phyloP scores from a whole-genome alignment of 2,329 filamentous ascomycete genomes.

The Endocalyx cinctus region DNA sequence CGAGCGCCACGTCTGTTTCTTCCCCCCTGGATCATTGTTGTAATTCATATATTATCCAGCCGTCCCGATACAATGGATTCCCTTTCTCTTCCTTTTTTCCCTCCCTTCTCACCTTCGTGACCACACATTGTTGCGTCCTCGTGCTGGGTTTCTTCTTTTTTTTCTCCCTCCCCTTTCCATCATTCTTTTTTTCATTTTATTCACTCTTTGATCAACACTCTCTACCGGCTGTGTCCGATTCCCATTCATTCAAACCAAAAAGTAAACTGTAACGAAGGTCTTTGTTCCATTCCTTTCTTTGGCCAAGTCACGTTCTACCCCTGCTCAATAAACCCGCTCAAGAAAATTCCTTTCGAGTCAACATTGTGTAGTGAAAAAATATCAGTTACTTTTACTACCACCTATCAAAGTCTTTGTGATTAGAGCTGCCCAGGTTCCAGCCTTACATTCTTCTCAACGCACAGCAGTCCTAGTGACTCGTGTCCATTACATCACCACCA shows the following conservation, averaged over 20 bases:
- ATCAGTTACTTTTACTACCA: not conserved
- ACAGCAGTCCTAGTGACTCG: constrained; percentile 10
- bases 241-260: constrained; percentile 1
- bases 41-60: not conserved
- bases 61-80: not conserved
- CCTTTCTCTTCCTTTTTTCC: not conserved
- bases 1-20: no score
- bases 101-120: no score
- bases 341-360: not conserved
- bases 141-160: no score
- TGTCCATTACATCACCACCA: constrained; percentile 2
- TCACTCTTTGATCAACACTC: not conserved
- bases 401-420: constrained; percentile 9
- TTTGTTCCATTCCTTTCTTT: not conserved
- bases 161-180: not conserved
- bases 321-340: not conserved
- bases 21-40: no score
- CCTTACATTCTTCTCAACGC: constrained; percentile 15
- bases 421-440: constrained; percentile 14
- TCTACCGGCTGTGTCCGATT: not conserved
- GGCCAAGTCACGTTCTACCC: not conserved
- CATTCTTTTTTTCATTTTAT: not conserved
- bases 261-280: not conserved
- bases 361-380: no score
- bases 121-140: no score